Evolutionary conservation across 345 rosid species (phyloP).

Genomic region (Bruguiera sexangula): DNA sequence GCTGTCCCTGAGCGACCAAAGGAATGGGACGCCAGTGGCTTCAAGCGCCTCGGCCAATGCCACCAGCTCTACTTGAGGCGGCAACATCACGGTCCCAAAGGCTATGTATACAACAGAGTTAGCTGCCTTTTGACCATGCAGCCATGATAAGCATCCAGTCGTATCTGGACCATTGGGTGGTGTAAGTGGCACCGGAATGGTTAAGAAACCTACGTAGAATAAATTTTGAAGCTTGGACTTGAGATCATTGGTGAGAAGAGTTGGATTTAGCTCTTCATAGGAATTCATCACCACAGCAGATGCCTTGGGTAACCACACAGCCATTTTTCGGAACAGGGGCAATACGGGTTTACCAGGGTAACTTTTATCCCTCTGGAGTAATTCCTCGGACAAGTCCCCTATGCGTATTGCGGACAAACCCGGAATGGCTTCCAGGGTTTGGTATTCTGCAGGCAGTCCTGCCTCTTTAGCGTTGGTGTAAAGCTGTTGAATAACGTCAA

Average conservation of each 20-base stretch:
- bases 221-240: background rate
- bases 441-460: background rate
- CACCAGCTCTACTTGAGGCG: background rate
- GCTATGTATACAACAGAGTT: conserved; percentile 3
- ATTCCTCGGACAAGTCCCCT: background rate
- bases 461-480: background rate
- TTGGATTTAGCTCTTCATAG: conserved; percentile 2
- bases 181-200: background rate
- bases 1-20: conserved; percentile 22
- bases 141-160: conserved; percentile 5
- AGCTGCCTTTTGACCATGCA: background rate
- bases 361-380: no score
- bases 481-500: background rate
- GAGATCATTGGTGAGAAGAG: background rate
- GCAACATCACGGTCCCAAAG: background rate
- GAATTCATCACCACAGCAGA: background rate
- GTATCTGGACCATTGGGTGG: background rate
- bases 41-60: conserved; percentile 1
- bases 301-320: background rate
- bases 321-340: background rate
- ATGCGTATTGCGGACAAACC: background rate
- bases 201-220: background rate
- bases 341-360: background rate
- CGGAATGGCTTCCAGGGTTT: conserved; percentile 3
- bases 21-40: conserved; percentile 5